phyloP scores from a whole-genome alignment of 140 eudicot genomes.

The Senecio squalidus region DNA sequence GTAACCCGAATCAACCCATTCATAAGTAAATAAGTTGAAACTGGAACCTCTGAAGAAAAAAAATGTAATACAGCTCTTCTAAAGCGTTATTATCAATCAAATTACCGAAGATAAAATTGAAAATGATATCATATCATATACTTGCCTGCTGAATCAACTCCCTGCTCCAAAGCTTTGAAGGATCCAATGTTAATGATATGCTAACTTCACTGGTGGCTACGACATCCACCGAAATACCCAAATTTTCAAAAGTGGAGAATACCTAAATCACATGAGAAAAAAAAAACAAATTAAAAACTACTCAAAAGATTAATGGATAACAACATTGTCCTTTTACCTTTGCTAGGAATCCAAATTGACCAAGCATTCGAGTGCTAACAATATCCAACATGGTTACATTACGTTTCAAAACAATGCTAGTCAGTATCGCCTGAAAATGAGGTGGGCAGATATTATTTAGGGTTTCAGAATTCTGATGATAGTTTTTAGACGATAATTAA shows the following conservation, averaged over 20 bases:
- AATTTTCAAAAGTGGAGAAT: constrained; percentile 82
- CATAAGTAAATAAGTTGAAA: too few species aligned
- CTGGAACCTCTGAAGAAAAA: too few species aligned
- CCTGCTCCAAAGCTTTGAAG: constrained; percentile 98
- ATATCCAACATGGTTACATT: constrained; percentile 98
- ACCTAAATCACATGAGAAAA: constrained; percentile 51
- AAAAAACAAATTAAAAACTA: constrained; percentile 2
- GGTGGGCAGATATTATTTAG: background rate
- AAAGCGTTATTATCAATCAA: background rate
- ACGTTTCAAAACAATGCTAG: constrained; percentile 97
- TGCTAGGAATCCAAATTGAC: constrained; percentile 95
- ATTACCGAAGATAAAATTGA: background rate
- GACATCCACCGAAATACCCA: constrained; percentile 97
- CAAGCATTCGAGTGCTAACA: constrained; percentile 99
- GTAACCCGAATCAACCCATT: too few species aligned
- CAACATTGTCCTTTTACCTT: constrained; percentile 42
- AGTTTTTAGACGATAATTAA: background rate
- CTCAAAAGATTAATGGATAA: background rate
- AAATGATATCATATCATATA: constrained; percentile 25
- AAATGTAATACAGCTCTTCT: too few species aligned
- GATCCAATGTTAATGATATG: constrained; percentile 91
- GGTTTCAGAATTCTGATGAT: background rate
- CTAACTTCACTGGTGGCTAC: constrained; percentile 99
- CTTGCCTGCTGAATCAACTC: constrained; percentile 98
- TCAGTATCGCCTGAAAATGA: constrained; percentile 70